Percentiles rank a stretch among this genome's conserved stretches.
phyloP scores from a whole-genome alignment of 495 filamentous ascomycete genomes.

The Tetracladium marchalianum region DNA sequence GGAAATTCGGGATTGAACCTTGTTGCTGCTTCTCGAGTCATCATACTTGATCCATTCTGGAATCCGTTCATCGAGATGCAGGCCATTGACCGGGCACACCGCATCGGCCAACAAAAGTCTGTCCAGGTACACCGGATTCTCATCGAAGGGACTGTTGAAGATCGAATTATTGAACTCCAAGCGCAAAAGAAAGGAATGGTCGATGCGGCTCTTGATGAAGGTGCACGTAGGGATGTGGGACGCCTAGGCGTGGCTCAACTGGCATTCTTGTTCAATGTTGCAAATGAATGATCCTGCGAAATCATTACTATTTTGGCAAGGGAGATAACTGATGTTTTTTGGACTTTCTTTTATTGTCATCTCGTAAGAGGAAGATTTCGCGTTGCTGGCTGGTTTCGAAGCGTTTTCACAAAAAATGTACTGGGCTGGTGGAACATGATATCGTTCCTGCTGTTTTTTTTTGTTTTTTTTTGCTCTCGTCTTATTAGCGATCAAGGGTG shows the following conservation, averaged over 20 bases:
- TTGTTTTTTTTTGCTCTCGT: no score
- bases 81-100: slow-evolving; percentile 86
- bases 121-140: slow-evolving; percentile 79
- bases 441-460: no score
- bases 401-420: no score
- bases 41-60: slow-evolving; percentile 94
- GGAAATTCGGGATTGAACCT: slow-evolving; percentile 91
- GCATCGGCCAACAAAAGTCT: slow-evolving; percentile 68
- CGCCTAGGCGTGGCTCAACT: slow-evolving; percentile 15
- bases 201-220: slow-evolving; percentile 74
- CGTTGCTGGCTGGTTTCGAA: no score
- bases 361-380: no score
- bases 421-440: no score
- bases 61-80: slow-evolving; percentile 94
- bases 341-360: no score
- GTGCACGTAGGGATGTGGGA: slow-evolving; percentile 15
- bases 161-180: slow-evolving; percentile 80
- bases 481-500: no score
- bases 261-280: slow-evolving; percentile 18
- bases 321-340: no score
- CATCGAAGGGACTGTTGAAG: slow-evolving; percentile 73
- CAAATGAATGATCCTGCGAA: neutral
- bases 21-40: slow-evolving; percentile 74
- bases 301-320: no score
- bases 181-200: slow-evolving; percentile 74